Evolutionary conservation across 805 yeast genomes (phyloP), one percentile per base, ranked within the genome.

Genomic region (Teunomyces pallodes): DNA sequence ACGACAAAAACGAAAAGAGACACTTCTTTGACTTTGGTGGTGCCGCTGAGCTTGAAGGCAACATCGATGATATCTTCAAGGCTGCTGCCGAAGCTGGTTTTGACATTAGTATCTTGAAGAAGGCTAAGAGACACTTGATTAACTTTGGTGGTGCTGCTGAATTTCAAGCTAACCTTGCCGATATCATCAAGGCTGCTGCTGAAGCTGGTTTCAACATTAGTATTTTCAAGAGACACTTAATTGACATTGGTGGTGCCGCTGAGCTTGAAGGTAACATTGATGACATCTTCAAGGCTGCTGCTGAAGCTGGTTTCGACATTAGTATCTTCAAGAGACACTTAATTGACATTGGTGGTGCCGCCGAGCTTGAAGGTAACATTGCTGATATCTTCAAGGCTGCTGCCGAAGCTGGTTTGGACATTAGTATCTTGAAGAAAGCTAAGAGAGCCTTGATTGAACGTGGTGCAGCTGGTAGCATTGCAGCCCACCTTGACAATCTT

Each of bases 91-190:
- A 14, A 28, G 49, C 17, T 39, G 52, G 29, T n/a, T 16, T 32
- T 31, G 41, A 47, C 6, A 27, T 47, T 13, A 5, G 9, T 9
- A 6, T 31, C 9, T 31, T 31, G 17, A 17, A 28, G 29, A 33
- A 36, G 28, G 20, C 41, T 16, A 58, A 59, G 43, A 56, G 48
- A 46, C 50, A 56, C 47, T 36, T 36, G 16, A 12, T 36, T 24
- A 12, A 24, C 29, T 20, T 55, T 29, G 53, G 33, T 42, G 60
- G 52, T 32, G 54, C 47, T 20, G 46, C 38, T 31, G 42, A 29
- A 13, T 43, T 43, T 27, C 50, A 39, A 13, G 54, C 51, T 27
- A 52, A 49, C 27, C 35, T 50, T 26, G 51, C 35, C 10, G 42
- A 14, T 32, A 36, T 43, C 27, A 39, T 46, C 10, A 20, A 30